Base-by-base conservation (phyloP, 495 filamentous ascomycete species). In the Annulohypoxylon moriforme region DNA sequence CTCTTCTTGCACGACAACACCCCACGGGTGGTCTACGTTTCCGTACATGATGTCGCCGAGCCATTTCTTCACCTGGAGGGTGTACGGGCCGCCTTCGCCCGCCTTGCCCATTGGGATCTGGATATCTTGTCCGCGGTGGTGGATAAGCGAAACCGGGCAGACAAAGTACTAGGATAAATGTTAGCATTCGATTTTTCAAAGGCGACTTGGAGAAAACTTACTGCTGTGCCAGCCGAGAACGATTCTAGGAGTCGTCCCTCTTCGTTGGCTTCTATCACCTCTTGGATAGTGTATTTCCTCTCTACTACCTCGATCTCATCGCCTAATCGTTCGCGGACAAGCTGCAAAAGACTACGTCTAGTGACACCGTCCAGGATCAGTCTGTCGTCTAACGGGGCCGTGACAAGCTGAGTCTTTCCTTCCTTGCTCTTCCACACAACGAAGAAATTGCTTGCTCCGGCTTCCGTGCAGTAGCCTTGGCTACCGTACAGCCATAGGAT, bases 371-470 rank as follows among this genome's bases (percentile, higher is more conserved):
- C 89, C 14, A 98, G 82, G 73, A 98, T 96, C 59, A 97, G 84
- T 78, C 90, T 88, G 77, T 91, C 92, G 40, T 89, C 91, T 55
- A 97, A 78, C 0, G 92, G 91, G 52, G 94, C 92, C 9, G 94
- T 98, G 38, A 97, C 84, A 29, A 98, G 84, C 84, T 97, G 86
- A 42, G 87, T 68, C 76, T 85, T 87, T 2, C 88, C 89, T 55
- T 91, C 86, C 76, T 83, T 85, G 31, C 88, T 90, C 68, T 86
- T 86, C 92, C 92, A 93, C 24, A 97, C 83, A 10, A 97, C 85
- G 79, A 98, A 97, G 84, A 98, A 97, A 79, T 97, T 97, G 63
- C 87, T 90, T 9, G 93, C 93, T n/a, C 94, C 94, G 1, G 94
- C 94, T 82, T 97, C 94, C 4, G 94, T 97, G 46, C 96, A 92